Evolutionary conservation across 371 early-diverging fungal genomes (phyloP).

Genomic region (Mortierella sp.): DNA sequence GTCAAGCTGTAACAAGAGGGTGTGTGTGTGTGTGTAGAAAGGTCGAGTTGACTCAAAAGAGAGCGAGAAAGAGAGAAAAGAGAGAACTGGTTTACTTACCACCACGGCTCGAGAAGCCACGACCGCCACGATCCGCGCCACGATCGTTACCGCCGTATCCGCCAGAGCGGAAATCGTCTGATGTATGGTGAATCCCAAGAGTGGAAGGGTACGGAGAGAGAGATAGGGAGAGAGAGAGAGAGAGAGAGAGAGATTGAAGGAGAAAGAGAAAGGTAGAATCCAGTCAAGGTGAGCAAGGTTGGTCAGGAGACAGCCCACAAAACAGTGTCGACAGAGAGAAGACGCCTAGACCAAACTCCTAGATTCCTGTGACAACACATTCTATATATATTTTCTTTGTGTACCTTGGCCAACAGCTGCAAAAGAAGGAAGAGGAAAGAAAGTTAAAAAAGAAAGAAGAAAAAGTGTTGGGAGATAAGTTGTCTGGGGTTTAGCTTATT

Average conservation of each 20-base stretch:
- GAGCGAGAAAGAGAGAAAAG: too few species aligned
- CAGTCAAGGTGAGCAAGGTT: too few species aligned
- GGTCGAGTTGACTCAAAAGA: too few species aligned
- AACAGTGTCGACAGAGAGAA: not conserved
- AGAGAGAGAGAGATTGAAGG: too few species aligned
- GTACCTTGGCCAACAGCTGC: slow-evolving; percentile 57
- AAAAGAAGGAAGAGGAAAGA: slow-evolving; percentile 15
- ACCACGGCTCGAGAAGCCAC: slow-evolving; percentile 54
- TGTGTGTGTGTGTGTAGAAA: slow-evolving; percentile 13
- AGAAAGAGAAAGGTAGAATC: not conserved
- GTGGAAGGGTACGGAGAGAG: slow-evolving; percentile 49
- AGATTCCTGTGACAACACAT: too few species aligned
- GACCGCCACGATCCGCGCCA: slow-evolving; percentile 55
- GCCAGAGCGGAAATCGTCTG: slow-evolving; percentile 47
- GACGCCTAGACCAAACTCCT: not conserved
- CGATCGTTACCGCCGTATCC: slow-evolving; percentile 47
- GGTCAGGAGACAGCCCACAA: too few species aligned
- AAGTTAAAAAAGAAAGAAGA: slow-evolving; percentile 7
- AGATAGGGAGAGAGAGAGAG: slow-evolving; percentile 9
- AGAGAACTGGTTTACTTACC: slow-evolving; percentile 18
- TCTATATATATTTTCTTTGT: too few species aligned
- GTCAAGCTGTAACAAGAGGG: too few species aligned
- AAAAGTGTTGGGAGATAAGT: slow-evolving; percentile 1
- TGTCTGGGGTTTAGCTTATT: not conserved
- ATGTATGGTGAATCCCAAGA: slow-evolving; percentile 47